Conservation (phyloP, 1,284 basidiomycete species). For the Sanghuangporus sanghuang region DNA sequence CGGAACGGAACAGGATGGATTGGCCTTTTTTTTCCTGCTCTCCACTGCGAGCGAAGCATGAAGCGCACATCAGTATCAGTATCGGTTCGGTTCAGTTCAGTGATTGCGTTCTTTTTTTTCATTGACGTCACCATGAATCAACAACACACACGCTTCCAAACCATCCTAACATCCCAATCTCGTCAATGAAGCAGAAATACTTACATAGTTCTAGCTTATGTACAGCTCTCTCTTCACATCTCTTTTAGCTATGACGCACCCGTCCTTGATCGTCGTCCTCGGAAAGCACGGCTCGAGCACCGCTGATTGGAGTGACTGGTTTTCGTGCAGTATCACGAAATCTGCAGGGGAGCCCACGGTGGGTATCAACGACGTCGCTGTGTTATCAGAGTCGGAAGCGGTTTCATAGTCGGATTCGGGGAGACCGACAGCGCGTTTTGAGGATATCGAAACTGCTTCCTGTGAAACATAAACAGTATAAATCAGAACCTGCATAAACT, state of each 20-base stretch:
- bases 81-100: neutral
- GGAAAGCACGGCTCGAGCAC: conserved; percentile 44
- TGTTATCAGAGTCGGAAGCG: neutral
- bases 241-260: conserved; percentile 24
- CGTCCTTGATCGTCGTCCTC: conserved; percentile 31
- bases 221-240: neutral
- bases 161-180: no score
- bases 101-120: neutral
- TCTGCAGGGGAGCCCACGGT: conserved; percentile 42
- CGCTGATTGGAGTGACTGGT: conserved; percentile 36
- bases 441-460: conserved; percentile 41
- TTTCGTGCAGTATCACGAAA: conserved; percentile 55
- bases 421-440: conserved; percentile 43
- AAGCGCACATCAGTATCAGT: no score
- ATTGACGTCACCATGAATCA: neutral
- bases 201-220: no score
- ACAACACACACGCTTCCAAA: neutral
- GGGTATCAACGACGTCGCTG: conserved; percentile 30
- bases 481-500: neutral
- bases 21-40: no score
- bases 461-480: conserved; percentile 19
- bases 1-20: no score
- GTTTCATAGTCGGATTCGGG: conserved; percentile 7
- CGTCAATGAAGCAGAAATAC: no score
- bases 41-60: no score